Evolutionary conservation across 1,284 basidiomycete species (phyloP).

Genomic region (Puccinia coronata): DNA sequence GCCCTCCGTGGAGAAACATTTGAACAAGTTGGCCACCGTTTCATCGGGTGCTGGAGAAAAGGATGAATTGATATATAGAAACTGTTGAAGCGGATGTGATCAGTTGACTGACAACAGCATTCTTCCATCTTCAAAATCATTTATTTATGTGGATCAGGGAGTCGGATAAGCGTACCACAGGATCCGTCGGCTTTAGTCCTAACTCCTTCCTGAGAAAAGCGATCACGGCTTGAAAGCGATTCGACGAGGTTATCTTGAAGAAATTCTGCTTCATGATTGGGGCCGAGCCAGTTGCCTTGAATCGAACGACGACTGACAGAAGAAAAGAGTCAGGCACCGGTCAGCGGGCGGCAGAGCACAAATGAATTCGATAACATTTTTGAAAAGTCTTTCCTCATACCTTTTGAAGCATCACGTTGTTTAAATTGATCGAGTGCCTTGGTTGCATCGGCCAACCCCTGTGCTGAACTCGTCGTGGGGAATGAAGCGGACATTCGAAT

Average conservation of each 20-base stretch:
- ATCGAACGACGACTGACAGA: constrained; percentile 81
- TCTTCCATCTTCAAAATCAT: not conserved
- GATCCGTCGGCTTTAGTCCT: constrained; percentile 77
- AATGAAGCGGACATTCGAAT: not conserved
- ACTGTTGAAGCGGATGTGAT: constrained; percentile 64
- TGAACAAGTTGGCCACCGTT: constrained; percentile 79
- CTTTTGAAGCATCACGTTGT: constrained; percentile 14
- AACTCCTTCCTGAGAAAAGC: constrained; percentile 88
- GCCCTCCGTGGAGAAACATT: constrained; percentile 86
- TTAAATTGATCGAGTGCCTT: constrained; percentile 14
- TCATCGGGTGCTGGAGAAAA: constrained; percentile 93
- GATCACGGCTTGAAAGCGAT: constrained; percentile 92
- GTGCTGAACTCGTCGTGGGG: not conserved
- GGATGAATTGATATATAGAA: constrained; percentile 97
- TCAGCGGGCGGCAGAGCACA: not conserved
- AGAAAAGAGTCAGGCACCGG: too few species aligned
- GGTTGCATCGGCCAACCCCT: not conserved
- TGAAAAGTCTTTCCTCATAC: not conserved
- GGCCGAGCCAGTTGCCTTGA: constrained; percentile 97
- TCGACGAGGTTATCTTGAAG: constrained; percentile 93
- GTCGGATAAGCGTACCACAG: constrained; percentile 70
- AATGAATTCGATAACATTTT: not conserved
- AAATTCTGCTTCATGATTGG: constrained; percentile 99
- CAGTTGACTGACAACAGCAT: not conserved
- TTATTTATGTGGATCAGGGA: not conserved